Evolutionary conservation across 345 rosid species (phyloP).

Genomic region (Acer negundo): DNA sequence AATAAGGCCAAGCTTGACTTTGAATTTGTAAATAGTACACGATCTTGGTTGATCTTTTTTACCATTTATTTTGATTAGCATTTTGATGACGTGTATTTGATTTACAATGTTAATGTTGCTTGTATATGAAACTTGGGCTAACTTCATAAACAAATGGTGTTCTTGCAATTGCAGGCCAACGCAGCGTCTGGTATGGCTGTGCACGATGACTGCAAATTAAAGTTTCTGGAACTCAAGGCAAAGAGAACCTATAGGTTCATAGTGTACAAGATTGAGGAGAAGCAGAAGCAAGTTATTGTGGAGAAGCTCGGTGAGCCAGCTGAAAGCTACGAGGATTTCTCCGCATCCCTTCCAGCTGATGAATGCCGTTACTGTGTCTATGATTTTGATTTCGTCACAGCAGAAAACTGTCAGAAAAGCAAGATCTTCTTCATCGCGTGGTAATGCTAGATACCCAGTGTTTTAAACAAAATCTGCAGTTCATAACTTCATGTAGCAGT

Average conservation of each 20-base stretch:
- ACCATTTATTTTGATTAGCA: not conserved
- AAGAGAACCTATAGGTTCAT: constrained; percentile 58
- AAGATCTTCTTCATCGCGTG: constrained; percentile 66
- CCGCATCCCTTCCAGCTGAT: constrained; percentile 58
- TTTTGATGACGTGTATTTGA: not conserved
- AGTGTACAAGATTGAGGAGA: constrained; percentile 61
- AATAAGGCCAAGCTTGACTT: not conserved
- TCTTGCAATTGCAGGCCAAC: constrained; percentile 41
- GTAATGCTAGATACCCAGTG: constrained; percentile 22
- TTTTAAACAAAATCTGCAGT: not conserved
- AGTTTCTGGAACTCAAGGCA: constrained; percentile 61
- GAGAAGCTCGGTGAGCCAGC: constrained; percentile 62
- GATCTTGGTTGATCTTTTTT: not conserved
- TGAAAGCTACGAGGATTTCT: constrained; percentile 50
- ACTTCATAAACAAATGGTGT: not conserved
- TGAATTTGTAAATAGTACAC: not conserved
- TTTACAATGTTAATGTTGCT: not conserved
- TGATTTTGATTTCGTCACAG: constrained; percentile 59
- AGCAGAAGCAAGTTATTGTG: constrained; percentile 61
- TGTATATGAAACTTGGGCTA: not conserved
- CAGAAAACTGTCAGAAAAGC: constrained; percentile 57
- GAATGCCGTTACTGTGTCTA: constrained; percentile 69
- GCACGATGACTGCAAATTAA: constrained; percentile 68
- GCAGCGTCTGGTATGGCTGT: constrained; percentile 73
- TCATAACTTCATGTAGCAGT: not conserved